Evolutionary conservation across 2,329 filamentous ascomycete species (phyloP).

Genomic region (Colletotrichum orbiculare): DNA sequence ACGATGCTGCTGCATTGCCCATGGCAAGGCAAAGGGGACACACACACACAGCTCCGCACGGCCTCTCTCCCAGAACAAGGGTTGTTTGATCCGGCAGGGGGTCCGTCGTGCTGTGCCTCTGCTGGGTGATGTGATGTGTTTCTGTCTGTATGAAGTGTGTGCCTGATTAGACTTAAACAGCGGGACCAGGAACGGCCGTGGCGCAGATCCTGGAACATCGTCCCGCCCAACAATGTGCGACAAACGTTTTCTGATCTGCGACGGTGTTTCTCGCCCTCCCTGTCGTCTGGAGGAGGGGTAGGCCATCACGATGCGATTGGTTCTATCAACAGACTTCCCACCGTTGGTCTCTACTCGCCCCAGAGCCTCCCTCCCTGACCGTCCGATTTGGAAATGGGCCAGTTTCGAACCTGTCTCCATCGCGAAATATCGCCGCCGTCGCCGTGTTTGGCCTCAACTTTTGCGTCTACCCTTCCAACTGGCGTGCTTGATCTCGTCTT

Average conservation of each 20-base stretch:
- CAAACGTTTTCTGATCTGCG: constrained; percentile 34
- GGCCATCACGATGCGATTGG: constrained; percentile 31
- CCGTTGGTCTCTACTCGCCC: not conserved
- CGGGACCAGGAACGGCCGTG: constrained; percentile 14
- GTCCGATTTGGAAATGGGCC: constrained; percentile 19
- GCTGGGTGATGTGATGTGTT: too few relatives aligned
- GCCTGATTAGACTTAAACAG: not conserved
- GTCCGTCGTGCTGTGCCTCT: not conserved
- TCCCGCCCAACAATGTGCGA: constrained; percentile 25
- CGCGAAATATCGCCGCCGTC: constrained; percentile 20
- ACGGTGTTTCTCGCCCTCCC: constrained; percentile 24
- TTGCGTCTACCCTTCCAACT: constrained; percentile 18
- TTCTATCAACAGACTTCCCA: constrained; percentile 1
- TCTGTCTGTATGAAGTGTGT: not conserved
- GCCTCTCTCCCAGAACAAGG: not conserved
- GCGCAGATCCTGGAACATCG: constrained; percentile 34
- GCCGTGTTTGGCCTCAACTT: constrained; percentile 35
- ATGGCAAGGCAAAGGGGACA: too few relatives aligned
- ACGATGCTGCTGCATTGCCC: too few relatives aligned
- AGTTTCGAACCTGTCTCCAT: constrained; percentile 34
- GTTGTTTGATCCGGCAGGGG: constrained; percentile 20
- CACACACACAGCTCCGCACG: constrained; percentile 5
- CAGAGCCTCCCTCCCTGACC: constrained; percentile 30
- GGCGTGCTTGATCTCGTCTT: constrained; percentile 19
- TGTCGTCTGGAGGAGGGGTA: not conserved